phyloP scores from a whole-genome alignment of 352 stramenopile genomes.

The Pythium biforme region DNA sequence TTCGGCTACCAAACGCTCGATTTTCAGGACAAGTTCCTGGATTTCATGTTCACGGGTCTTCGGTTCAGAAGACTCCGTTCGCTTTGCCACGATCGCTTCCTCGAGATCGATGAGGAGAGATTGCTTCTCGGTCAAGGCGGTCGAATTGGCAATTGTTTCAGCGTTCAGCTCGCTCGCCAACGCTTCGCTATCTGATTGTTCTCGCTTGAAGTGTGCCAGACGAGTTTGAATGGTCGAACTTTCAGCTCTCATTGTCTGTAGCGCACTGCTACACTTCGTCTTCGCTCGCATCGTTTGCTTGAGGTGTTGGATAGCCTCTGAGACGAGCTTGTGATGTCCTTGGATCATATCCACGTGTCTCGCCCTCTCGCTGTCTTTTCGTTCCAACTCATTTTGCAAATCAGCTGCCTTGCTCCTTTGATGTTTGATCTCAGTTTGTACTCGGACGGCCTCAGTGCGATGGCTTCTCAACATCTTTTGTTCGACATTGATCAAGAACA shows the following conservation, averaged over 20 bases:
- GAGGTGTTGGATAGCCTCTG: neutral
- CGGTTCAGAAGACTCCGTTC: neutral
- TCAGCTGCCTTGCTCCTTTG: neutral
- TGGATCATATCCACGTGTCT: neutral
- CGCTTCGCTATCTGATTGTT: neutral
- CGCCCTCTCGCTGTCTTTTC: neutral
- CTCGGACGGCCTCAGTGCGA: neutral
- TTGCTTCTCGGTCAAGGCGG: neutral
- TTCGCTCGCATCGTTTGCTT: constrained; percentile 5
- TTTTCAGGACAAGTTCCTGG: neutral
- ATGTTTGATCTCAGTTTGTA: neutral
- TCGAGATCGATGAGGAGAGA: neutral
- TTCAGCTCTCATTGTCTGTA: constrained; percentile 5
- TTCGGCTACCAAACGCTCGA: neutral
- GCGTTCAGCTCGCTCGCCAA: neutral
- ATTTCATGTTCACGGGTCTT: neutral
- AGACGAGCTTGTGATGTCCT: neutral
- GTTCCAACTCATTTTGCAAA: neutral
- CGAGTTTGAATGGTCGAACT: neutral
- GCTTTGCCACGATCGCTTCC: neutral
- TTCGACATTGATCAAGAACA: neutral
- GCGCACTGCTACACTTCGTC: neutral
- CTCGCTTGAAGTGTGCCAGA: neutral
- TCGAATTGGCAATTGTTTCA: neutral
- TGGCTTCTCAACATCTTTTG: neutral